Evolutionary conservation across 495 filamentous ascomycete genomes (phyloP).

Genomic region (Cladorrhinum samala): DNA sequence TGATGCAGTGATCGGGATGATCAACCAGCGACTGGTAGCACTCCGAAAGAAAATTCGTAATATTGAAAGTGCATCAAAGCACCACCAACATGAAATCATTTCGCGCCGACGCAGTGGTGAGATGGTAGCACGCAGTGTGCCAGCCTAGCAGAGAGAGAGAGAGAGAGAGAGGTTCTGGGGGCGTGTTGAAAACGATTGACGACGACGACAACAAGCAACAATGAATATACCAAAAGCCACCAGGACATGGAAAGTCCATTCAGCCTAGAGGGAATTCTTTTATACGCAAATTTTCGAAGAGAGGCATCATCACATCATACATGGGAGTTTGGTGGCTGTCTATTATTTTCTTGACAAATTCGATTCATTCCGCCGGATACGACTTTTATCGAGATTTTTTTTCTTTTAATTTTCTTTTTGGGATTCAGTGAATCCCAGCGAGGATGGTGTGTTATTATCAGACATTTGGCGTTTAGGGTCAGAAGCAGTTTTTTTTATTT

Average conservation of each 20-base stretch:
- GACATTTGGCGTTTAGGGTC: no score
- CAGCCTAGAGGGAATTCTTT: neutral
- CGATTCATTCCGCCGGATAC: no score
- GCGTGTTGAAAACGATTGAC: conserved; percentile 15
- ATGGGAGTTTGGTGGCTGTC: neutral
- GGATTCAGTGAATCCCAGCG: no score
- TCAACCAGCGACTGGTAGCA: conserved; percentile 30
- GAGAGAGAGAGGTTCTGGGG: no score
- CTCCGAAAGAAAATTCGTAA: conserved; percentile 41
- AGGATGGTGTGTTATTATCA: no score
- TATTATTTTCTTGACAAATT: neutral
- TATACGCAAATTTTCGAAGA: neutral
- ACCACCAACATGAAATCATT: conserved; percentile 24
- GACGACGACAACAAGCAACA: conserved; percentile 12
- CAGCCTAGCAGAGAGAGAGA: conserved; percentile 23
- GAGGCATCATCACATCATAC: neutral
- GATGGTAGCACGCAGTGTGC: conserved; percentile 37
- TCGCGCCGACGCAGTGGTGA: conserved; percentile 42
- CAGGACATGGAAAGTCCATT: neutral
- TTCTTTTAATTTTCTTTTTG: no score
- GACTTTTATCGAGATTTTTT: no score
- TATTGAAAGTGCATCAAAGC: conserved; percentile 36
- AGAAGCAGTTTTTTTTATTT: no score
- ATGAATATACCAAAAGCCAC: conserved; percentile 12
- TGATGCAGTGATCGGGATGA: conserved; percentile 41